Percentiles rank a stretch among this genome's conserved stretches.
phyloP scores from a whole-genome alignment of 2,329 filamentous ascomycete species.

The Cladorrhinum sp. region DNA sequence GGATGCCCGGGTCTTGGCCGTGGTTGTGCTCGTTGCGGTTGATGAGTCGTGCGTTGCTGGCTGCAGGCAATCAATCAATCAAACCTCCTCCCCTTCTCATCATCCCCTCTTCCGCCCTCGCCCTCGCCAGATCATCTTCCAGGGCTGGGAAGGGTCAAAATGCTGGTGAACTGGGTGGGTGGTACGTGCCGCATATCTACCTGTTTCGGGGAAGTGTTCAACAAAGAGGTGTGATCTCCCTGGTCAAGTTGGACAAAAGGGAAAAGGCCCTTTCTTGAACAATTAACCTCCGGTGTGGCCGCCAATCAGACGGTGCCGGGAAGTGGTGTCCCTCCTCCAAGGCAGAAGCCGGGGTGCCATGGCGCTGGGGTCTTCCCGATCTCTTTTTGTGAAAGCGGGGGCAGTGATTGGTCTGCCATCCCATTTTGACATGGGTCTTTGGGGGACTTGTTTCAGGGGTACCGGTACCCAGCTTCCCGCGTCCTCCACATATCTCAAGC shows the following conservation, averaged over 20 bases:
- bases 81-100: background rate
- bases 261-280: slow-evolving; percentile 10
- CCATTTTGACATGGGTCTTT: slow-evolving; percentile 26
- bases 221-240: background rate
- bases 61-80: slow-evolving; percentile 8
- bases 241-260: slow-evolving; percentile 2
- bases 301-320: slow-evolving; percentile 19
- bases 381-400: slow-evolving; percentile 13
- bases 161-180: background rate
- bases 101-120: background rate
- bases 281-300: slow-evolving; percentile 13
- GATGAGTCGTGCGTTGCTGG: slow-evolving; percentile 3
- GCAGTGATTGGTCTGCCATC: slow-evolving; percentile 23
- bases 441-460: slow-evolving; percentile 26
- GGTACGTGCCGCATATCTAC: background rate
- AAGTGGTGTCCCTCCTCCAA: slow-evolving; percentile 12
- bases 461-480: background rate
- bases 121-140: background rate
- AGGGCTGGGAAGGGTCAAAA: background rate
- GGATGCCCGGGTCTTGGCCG: background rate
- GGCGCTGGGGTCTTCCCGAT: slow-evolving; percentile 27
- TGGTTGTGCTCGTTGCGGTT: background rate
- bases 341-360: slow-evolving; percentile 26
- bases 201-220: background rate
- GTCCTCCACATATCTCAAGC: slow-evolving; percentile 3